A percentile compares a stretch with the other conserved stretches of the same genome.
These are phyloP conservation scores for Suhomyces chickasaworum DNA, from an alignment of 1,139 yeast genomes.

Conservation along the genomic window DNA sequence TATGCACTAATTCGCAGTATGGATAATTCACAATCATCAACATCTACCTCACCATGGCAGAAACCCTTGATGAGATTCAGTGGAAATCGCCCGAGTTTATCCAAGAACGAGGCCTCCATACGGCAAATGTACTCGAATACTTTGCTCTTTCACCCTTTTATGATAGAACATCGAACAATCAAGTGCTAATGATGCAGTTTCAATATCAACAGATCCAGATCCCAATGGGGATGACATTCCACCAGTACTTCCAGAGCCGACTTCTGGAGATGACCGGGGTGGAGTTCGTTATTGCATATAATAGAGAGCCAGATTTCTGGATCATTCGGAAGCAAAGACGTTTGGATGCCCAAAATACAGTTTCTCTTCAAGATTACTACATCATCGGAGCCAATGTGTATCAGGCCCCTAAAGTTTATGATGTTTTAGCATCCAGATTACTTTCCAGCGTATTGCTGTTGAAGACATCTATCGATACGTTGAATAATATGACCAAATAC, in stretches of 20 bases:
- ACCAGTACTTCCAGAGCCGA: constrained; percentile 47
- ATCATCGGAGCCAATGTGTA: constrained; percentile 90
- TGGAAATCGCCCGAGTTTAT: constrained; percentile 99
- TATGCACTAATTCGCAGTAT: too few species aligned
- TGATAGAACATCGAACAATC: constrained; percentile 92
- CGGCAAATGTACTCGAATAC: constrained; percentile 89
- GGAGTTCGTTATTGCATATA: constrained; percentile 75
- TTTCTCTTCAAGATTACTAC: constrained; percentile 70
- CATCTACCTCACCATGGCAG: constrained; percentile 14
- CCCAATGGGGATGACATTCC: constrained; percentile 36
- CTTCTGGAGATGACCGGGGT: constrained; percentile 79
- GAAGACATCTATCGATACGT: constrained; percentile 37
- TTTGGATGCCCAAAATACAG: constrained; percentile 49
- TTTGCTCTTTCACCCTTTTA: constrained; percentile 93
- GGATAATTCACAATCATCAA: too few species aligned
- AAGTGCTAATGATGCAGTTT: constrained; percentile 91
- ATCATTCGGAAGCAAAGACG: constrained; percentile 80
- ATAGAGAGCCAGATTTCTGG: constrained; percentile 92
- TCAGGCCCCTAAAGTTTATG: constrained; percentile 71
- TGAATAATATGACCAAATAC: constrained; percentile 39
- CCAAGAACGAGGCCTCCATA: constrained; percentile 79
- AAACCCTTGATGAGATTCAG: constrained; percentile 80
- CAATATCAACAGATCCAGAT: constrained; percentile 70
- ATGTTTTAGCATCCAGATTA: constrained; percentile 41
- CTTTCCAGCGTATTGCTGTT: constrained; percentile 41